Percentiles rank a stretch among this genome's conserved stretches.
Evolutionary conservation across 352 stramenopile genomes (phyloP).

Genomic region (Phytophthora nicotianae): DNA sequence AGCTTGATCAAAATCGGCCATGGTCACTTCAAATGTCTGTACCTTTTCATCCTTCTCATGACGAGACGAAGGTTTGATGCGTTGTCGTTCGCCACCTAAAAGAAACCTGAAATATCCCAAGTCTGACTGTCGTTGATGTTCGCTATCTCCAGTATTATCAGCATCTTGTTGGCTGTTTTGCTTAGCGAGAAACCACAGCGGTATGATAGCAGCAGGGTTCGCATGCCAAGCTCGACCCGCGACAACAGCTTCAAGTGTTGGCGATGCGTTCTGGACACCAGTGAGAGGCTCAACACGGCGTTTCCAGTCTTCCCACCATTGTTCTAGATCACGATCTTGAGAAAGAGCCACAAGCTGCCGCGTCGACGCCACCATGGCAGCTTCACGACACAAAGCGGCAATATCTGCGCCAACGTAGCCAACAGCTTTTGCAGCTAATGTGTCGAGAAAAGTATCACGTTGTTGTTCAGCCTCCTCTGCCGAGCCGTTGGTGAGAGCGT

Average conservation of each 20-base stretch:
- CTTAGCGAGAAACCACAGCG: conserved; percentile 71
- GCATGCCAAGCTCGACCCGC: conserved; percentile 59
- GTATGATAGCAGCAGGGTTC: conserved; percentile 70
- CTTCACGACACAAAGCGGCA: conserved; percentile 76
- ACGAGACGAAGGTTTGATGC: neutral
- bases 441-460: conserved; percentile 39
- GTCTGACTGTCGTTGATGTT: conserved; percentile 5
- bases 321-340: conserved; percentile 48
- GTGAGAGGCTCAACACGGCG: conserved; percentile 42
- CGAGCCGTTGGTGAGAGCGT: conserved; percentile 24
- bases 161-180: conserved; percentile 14
- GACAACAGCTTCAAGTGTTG: conserved; percentile 50
- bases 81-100: conserved; percentile 25
- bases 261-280: conserved; percentile 18
- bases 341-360: conserved; percentile 65
- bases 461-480: conserved; percentile 18
- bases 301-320: conserved; percentile 72
- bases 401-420: conserved; percentile 88
- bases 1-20: conserved; percentile 77
- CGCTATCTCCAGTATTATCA: neutral
- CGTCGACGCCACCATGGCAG: conserved; percentile 65
- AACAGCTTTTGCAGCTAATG: conserved; percentile 55
- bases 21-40: conserved; percentile 57
- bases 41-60: conserved; percentile 2
- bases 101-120: conserved; percentile 57